phyloP scores from a whole-genome alignment of 73 alveolate genomes.

The Tetrahymena malaccensis region DNA sequence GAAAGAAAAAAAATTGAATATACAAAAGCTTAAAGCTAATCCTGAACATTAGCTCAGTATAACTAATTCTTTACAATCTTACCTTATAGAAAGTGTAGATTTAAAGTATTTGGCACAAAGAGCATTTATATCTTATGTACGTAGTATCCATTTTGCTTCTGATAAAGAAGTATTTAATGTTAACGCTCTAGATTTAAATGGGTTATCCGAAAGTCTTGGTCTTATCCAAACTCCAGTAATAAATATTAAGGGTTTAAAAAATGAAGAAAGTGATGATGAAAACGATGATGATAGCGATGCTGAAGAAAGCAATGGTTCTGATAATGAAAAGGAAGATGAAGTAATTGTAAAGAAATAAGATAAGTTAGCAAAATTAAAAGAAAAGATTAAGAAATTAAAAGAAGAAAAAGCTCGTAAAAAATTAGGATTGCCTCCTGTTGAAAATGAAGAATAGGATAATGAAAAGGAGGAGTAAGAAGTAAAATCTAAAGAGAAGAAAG shows the following conservation, averaged over 20 bases:
- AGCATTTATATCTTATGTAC: constrained; percentile 86
- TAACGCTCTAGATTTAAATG: constrained; percentile 52
- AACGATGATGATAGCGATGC: constrained; percentile 51
- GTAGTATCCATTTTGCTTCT: constrained; percentile 65
- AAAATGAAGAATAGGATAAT: constrained; percentile 15
- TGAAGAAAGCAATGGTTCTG: constrained; percentile 43
- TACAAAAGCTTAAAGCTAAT: constrained; percentile 72
- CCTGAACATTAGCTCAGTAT: constrained; percentile 74
- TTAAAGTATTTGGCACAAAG: constrained; percentile 86
- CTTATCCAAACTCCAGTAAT: constrained; percentile 82
- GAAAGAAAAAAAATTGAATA: constrained; percentile 56
- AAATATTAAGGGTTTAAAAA: constrained; percentile 30
- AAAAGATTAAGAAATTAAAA: constrained; percentile 17
- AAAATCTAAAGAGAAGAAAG: constrained; percentile 60
- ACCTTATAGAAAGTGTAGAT: constrained; percentile 81
- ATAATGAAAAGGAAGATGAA: constrained; percentile 19
- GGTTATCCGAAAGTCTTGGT: constrained; percentile 83
- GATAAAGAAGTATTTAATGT: constrained; percentile 84
- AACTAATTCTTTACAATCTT: constrained; percentile 58
- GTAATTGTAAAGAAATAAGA: not conserved
- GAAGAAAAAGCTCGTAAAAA: constrained; percentile 39
- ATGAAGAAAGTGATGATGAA: constrained; percentile 49
- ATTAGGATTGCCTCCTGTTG: constrained; percentile 33
- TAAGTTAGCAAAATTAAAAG: constrained; percentile 27
- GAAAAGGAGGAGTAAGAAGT: constrained; percentile 40